Conservation (phyloP, 2,329 filamentous ascomycete species). For the Penicillium sp. region DNA sequence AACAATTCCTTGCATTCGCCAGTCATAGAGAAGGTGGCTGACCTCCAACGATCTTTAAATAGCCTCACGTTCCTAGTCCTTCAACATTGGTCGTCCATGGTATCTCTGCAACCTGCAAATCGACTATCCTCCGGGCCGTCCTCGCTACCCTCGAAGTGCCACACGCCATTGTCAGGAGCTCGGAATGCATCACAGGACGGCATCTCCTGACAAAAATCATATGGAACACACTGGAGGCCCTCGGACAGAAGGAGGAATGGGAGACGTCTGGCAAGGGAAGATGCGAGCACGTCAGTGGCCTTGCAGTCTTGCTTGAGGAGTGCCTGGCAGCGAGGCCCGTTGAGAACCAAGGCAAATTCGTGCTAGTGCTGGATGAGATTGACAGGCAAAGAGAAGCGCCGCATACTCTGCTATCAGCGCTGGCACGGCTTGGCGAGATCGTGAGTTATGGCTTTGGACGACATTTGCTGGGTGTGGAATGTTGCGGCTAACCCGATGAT, state of each 20-base stretch:
- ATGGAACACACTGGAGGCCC: slow-evolving; percentile 38
- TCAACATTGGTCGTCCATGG: slow-evolving; percentile 78
- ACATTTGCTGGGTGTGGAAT: not conserved
- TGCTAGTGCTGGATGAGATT: slow-evolving; percentile 83
- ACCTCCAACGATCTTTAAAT: not conserved
- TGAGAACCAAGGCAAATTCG: slow-evolving; percentile 58
- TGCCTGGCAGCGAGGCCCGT: slow-evolving; percentile 36
- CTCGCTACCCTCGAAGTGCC: slow-evolving; percentile 59
- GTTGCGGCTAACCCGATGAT: not conserved
- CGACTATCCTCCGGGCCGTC: slow-evolving; percentile 64
- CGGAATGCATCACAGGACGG: slow-evolving; percentile 48
- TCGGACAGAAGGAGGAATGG: slow-evolving; percentile 40
- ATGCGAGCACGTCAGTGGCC: slow-evolving; percentile 77
- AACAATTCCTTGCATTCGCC: not conserved
- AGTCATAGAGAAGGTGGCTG: not conserved
- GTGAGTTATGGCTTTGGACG: slow-evolving; percentile 50
- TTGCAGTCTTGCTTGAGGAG: slow-evolving; percentile 67
- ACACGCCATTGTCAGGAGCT: slow-evolving; percentile 44
- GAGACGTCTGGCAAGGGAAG: slow-evolving; percentile 54
- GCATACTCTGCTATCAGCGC: slow-evolving; percentile 73
- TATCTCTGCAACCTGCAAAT: slow-evolving; percentile 84
- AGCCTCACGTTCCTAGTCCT: slow-evolving; percentile 61
- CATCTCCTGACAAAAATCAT: slow-evolving; percentile 50
- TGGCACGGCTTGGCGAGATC: slow-evolving; percentile 78
- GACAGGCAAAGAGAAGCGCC: slow-evolving; percentile 80